phyloP scores from a whole-genome alignment of 306 rosid genomes.

The Begonia loranthoides region DNA sequence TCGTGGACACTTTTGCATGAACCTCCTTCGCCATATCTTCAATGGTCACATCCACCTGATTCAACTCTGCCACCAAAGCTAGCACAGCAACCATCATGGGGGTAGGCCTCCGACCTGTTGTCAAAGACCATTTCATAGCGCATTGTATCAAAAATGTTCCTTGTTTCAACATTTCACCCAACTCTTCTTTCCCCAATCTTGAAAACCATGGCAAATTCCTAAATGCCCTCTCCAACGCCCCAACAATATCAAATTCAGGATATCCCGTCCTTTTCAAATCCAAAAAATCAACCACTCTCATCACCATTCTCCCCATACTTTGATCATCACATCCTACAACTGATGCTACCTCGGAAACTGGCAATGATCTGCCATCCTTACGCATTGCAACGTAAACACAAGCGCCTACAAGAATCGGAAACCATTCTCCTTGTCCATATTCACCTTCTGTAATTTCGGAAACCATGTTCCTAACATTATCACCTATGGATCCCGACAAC shows the following conservation, averaged over 20 bases:
- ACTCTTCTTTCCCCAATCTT: conserved; percentile 6
- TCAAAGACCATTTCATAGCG: conserved; percentile 61
- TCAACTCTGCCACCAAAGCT: conserved; percentile 48
- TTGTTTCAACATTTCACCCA: conserved; percentile 42
- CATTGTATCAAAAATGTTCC: conserved; percentile 60
- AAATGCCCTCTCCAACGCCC: conserved; percentile 31
- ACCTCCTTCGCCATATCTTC: conserved; percentile 45
- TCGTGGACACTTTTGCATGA: conserved; percentile 37
- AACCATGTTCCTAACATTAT: conserved; percentile 31
- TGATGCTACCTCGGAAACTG: conserved; percentile 44
- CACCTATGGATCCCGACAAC: conserved; percentile 13
- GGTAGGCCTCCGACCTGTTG: conserved; percentile 57
- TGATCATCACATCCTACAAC: conserved; percentile 32
- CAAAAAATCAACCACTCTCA: conserved; percentile 35
- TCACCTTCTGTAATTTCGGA: conserved; percentile 45
- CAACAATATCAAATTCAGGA: conserved; percentile 50
- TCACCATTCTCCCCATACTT: conserved; percentile 54
- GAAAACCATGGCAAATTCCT: conserved; percentile 20
- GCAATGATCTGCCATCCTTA: conserved; percentile 24
- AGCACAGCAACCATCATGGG: conserved; percentile 67
- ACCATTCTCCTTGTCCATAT: conserved; percentile 58
- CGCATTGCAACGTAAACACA: conserved; percentile 59
- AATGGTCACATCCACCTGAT: conserved; percentile 29
- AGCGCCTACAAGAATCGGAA: conserved; percentile 48
- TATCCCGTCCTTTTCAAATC: conserved; percentile 28